Evolutionary conservation across 2,329 filamentous ascomycete species (phyloP).

Genomic region (Mollisia scopiformis): DNA sequence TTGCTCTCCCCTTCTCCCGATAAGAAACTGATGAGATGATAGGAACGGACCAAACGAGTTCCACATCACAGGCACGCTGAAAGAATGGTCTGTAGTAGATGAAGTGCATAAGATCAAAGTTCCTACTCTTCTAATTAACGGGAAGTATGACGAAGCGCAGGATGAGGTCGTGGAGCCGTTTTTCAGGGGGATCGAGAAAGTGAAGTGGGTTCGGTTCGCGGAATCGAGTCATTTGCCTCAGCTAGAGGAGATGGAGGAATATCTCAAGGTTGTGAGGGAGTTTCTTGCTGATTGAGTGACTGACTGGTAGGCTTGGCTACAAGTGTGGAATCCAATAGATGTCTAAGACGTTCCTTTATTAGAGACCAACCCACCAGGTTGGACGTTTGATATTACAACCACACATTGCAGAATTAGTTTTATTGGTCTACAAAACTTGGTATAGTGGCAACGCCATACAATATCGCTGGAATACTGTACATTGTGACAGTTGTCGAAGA

Average conservation of each 20-base stretch:
- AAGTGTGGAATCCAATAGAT: too few species aligned
- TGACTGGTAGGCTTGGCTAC: not conserved
- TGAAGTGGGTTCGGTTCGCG: slow-evolving; percentile 43
- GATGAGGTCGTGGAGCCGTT: slow-evolving; percentile 40
- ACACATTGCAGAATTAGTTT: too few species aligned
- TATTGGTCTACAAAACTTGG: too few species aligned
- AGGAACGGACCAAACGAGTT: slow-evolving; percentile 44
- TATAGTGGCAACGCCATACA: too few species aligned
- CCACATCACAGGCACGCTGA: slow-evolving; percentile 42
- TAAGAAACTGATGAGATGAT: not conserved
- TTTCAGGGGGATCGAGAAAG: slow-evolving; percentile 41
- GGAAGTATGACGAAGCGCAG: slow-evolving; percentile 40
- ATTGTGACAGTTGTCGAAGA: too few species aligned
- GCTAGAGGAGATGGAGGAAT: slow-evolving; percentile 43
- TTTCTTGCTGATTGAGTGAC: slow-evolving; percentile 29
- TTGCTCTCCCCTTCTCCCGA: not conserved
- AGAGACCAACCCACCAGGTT: too few species aligned
- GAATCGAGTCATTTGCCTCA: slow-evolving; percentile 36
- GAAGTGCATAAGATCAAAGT: slow-evolving; percentile 41
- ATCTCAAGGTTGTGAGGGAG: slow-evolving; percentile 37
- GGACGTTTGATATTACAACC: too few species aligned
- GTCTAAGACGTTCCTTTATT: too few species aligned
- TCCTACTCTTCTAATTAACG: slow-evolving; percentile 46
- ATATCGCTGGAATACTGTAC: too few species aligned
- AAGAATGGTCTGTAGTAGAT: slow-evolving; percentile 41